These are phyloP conservation scores for Lactarius psammicola DNA, from an alignment of 768 basidiomycete genomes.

Conservation along the genomic window DNA sequence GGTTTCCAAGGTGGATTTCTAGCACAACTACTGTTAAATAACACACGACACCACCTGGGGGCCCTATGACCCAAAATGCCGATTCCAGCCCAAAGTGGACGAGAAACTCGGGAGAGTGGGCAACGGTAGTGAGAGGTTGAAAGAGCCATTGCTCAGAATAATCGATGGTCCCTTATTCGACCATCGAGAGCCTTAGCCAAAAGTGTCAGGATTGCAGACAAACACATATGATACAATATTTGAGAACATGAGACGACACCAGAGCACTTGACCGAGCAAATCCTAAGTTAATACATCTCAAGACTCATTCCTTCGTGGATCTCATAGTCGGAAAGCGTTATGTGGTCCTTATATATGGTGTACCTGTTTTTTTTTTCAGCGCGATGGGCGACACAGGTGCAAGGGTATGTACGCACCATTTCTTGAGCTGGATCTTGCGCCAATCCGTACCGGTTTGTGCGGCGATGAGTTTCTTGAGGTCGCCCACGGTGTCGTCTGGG, in stretches of 20 bases:
- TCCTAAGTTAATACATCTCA: conserved; percentile 72
- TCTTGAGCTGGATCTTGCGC: conserved; percentile 90
- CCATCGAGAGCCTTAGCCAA: background rate
- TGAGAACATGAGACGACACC: background rate
- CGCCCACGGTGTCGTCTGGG: conserved; percentile 94
- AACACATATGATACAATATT: background rate
- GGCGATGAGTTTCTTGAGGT: conserved; percentile 94
- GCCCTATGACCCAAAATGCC: too few species aligned
- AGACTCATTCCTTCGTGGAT: conserved; percentile 92
- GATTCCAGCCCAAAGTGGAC: too few species aligned
- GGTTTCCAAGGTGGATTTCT: too few species aligned
- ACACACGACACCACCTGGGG: too few species aligned
- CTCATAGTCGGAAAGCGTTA: conserved; percentile 89
- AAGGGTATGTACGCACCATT: conserved; percentile 63
- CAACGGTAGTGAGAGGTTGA: background rate
- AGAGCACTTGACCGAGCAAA: background rate
- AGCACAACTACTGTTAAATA: too few species aligned
- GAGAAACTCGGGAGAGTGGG: background rate
- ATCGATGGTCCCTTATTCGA: background rate
- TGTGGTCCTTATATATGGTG: conserved; percentile 94
- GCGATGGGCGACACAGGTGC: background rate
- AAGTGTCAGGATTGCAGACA: background rate
- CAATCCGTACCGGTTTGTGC: conserved; percentile 91
- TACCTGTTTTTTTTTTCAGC: conserved; percentile 55
- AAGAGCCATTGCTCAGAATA: background rate